A percentile compares a stretch with the other conserved stretches of the same genome.
Evolutionary conservation across 2,329 filamentous ascomycete genomes (phyloP).

Genomic region (Helotiales sp.): DNA sequence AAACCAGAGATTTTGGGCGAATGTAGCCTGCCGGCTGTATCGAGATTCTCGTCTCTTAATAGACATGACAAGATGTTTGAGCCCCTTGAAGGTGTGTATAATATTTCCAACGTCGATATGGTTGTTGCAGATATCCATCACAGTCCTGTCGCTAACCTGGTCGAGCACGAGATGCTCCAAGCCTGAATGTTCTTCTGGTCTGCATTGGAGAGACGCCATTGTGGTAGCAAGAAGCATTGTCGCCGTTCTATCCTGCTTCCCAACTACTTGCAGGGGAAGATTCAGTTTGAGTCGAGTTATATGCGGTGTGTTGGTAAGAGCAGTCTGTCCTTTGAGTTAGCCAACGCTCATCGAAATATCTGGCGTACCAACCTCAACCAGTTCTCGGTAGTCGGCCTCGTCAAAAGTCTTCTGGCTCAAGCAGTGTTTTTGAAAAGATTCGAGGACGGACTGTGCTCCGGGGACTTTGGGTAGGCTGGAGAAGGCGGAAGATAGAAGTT

Average conservation of each 20-base stretch:
- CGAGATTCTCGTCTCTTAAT: conserved; percentile 46
- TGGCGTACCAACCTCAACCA: conserved; percentile 36
- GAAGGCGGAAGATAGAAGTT: conserved; percentile 48
- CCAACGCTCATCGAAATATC: neutral
- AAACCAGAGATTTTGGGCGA: conserved; percentile 50
- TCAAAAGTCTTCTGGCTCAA: conserved; percentile 51
- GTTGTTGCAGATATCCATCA: conserved; percentile 51
- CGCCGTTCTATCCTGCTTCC: conserved; percentile 45
- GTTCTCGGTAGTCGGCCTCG: conserved; percentile 46
- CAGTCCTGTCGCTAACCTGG: conserved; percentile 48
- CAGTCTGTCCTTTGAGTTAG: conserved; percentile 22
- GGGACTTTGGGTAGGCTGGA: conserved; percentile 37
- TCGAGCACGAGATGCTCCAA: conserved; percentile 51
- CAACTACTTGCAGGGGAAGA: conserved; percentile 52
- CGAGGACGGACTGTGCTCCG: conserved; percentile 46
- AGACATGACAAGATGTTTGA: conserved; percentile 49
- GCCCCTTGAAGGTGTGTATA: conserved; percentile 40
- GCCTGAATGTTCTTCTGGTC: conserved; percentile 44
- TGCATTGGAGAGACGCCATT: conserved; percentile 47
- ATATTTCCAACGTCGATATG: conserved; percentile 52
- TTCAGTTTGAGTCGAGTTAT: conserved; percentile 49
- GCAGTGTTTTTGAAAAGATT: conserved; percentile 47
- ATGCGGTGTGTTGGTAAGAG: conserved; percentile 47
- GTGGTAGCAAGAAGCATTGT: conserved; percentile 55
- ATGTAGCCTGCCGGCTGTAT: conserved; percentile 37